Evolutionary conservation across 768 basidiomycete species (phyloP).

Genomic region (Leccinum incarnatum): DNA sequence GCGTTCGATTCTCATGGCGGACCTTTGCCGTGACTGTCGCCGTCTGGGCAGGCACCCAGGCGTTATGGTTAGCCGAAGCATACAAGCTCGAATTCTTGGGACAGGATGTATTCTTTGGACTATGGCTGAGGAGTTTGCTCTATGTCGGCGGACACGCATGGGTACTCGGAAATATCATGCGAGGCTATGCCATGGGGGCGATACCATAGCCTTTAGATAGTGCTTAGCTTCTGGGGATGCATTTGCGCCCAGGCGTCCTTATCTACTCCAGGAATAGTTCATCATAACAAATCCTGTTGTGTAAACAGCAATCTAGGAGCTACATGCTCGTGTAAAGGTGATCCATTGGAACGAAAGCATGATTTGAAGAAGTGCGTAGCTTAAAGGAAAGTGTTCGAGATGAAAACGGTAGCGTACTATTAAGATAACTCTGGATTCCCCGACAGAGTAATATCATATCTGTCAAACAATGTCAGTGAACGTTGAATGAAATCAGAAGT

Average conservation of each 20-base stretch:
- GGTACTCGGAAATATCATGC: conserved; percentile 69
- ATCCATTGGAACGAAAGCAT: conserved; percentile 17
- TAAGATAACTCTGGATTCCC: conserved; percentile 3
- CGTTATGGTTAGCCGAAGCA: conserved; percentile 86
- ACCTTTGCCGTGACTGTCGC: conserved; percentile 32
- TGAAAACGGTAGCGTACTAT: conserved; percentile 26
- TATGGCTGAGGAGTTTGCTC: conserved; percentile 78
- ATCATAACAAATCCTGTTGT: background rate
- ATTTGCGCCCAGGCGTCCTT: background rate
- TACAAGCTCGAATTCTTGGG: conserved; percentile 90
- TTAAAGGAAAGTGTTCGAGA: conserved; percentile 10
- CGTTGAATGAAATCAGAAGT: background rate
- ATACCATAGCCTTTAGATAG: background rate
- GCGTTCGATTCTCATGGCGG: conserved; percentile 48
- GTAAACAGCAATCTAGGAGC: conserved; percentile 25
- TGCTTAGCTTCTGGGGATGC: background rate
- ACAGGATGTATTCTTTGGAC: conserved; percentile 59
- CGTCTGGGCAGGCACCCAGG: conserved; percentile 80
- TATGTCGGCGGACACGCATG: conserved; percentile 79
- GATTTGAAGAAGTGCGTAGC: conserved; percentile 13
- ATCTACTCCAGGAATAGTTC: background rate
- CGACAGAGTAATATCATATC: conserved; percentile 22
- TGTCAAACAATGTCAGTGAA: conserved; percentile 12
- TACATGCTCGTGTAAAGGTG: conserved; percentile 12
- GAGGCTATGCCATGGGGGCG: conserved; percentile 33